Conservation (phyloP, 139 green algal species). For the Picochlorum sp. region DNA sequence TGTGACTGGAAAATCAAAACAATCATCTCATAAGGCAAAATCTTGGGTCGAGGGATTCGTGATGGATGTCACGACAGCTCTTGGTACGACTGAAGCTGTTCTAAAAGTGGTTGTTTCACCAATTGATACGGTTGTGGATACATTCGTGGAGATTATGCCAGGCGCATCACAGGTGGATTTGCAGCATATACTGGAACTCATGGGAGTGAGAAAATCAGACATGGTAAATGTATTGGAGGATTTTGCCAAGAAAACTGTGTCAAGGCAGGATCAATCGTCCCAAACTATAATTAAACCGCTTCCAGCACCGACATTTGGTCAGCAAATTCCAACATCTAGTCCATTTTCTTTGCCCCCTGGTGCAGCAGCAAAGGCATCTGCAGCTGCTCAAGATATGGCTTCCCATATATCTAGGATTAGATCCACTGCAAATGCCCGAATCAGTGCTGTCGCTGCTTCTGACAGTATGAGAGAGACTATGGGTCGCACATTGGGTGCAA, state of each 20-base stretch:
- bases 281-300: not conserved
- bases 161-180: constrained; percentile 47
- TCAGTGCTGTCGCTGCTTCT: constrained; percentile 8
- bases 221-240: not conserved
- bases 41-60: constrained; percentile 16
- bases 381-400: constrained; percentile 23
- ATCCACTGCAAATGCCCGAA: not conserved
- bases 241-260: not conserved
- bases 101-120: constrained; percentile 75
- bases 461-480: constrained; percentile 34
- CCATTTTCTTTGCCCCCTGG: not conserved
- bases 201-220: constrained; percentile 23
- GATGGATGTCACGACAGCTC: constrained; percentile 34
- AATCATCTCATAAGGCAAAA: constrained; percentile 5
- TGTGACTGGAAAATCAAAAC: constrained; percentile 5
- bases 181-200: constrained; percentile 64
- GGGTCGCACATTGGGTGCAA: constrained; percentile 18
- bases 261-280: not conserved
- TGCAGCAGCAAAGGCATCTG: constrained; percentile 10
- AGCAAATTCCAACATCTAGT: not conserved
- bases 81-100: constrained; percentile 58
- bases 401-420: constrained; percentile 6
- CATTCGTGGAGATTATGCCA: constrained; percentile 64
- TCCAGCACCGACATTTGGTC: not conserved
- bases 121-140: constrained; percentile 54